Base-by-base conservation (phyloP, 805 yeast genomes). In the Torulaspora franciscae region DNA sequence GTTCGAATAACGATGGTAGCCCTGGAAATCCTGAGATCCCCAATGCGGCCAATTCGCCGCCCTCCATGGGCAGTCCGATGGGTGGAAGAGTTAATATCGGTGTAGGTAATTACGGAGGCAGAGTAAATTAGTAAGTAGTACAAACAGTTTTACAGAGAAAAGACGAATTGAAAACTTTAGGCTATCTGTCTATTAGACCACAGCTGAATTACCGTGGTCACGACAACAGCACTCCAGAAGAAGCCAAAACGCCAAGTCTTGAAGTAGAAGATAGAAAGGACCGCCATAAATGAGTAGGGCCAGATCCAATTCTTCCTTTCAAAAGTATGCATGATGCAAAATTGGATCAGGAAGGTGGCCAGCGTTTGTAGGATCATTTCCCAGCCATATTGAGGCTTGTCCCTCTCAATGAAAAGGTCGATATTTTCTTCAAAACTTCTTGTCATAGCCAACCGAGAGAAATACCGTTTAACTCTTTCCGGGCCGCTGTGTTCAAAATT, bases 391-490 rank as follows among this genome's bases (percentile, higher is more conserved):
- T 29, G 40, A 5, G 37, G 43, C 32, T 49, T 62, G 6, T 61
- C 53, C 6, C 37, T 41, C 50, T 59, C 55, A 27, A 64, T 45
- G 22, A 65, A 54, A 25, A 51, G 50, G 6, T 65, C 54, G 47
- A 73, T 65, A 17, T 59, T 61, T 23, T 59, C 56, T 47, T 70
- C 72, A 46, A 72, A 67, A 1, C 56, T 49, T 37, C 55, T 48
- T 2, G 73, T 67, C 72, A 73, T 69, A 3, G 70, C 73, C 8
- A 56, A 54, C 32, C 68, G 58, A 2, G 75, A 64, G 47, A 69
- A 73, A 8, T 54, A 54, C 25, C 58, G 46, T 32, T 57, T 46
- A 2, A 68, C 54, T 50, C 68, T 64, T 11, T 32, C 47, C 9
- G 57, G 50, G 6, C 73, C 73, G 50, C 63, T 67, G 8, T 27